Conservation (phyloP, 805 yeast species). For the Teunomyces pallodes region DNA sequence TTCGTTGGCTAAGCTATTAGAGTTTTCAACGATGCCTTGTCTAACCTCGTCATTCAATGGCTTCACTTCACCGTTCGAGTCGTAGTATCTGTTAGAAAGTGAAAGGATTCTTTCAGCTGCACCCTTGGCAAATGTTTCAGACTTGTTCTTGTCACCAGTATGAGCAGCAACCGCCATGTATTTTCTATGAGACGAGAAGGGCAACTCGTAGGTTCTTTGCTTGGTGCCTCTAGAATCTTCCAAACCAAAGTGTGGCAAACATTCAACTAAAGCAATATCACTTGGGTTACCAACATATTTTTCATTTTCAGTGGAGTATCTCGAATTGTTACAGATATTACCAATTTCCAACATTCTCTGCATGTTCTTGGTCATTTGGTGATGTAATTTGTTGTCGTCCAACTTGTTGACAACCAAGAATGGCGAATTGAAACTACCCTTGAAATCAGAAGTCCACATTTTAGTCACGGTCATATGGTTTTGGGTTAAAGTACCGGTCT, state of each 20-base stretch:
- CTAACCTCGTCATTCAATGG: constrained; percentile 54
- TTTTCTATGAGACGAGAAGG: constrained; percentile 82
- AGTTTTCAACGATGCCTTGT: constrained; percentile 50
- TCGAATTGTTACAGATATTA: constrained; percentile 72
- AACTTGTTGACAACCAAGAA: constrained; percentile 49
- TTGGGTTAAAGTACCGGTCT: constrained; percentile 69
- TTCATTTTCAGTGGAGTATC: constrained; percentile 64
- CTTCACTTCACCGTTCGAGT: constrained; percentile 56
- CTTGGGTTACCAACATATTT: constrained; percentile 89
- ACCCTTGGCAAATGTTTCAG: constrained; percentile 77
- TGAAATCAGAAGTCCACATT: constrained; percentile 71
- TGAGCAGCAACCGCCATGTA: constrained; percentile 83
- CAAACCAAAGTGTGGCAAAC: constrained; percentile 64
- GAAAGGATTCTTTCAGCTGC: constrained; percentile 76
- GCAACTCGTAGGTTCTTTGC: constrained; percentile 67
- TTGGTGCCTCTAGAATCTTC: constrained; percentile 65
- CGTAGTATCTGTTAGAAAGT: constrained; percentile 57
- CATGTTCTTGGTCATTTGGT: constrained; percentile 54
- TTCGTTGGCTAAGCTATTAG: constrained; percentile 66
- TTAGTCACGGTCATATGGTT: constrained; percentile 89
- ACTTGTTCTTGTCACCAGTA: constrained; percentile 54
- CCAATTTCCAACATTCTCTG: constrained; percentile 59
- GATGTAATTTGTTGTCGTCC: constrained; percentile 37
- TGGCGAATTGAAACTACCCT: constrained; percentile 36
- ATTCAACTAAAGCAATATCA: constrained; percentile 85